Evolutionary conservation across 139 green algal genomes (phyloP).

Genomic region (Picochlorum sp.): DNA sequence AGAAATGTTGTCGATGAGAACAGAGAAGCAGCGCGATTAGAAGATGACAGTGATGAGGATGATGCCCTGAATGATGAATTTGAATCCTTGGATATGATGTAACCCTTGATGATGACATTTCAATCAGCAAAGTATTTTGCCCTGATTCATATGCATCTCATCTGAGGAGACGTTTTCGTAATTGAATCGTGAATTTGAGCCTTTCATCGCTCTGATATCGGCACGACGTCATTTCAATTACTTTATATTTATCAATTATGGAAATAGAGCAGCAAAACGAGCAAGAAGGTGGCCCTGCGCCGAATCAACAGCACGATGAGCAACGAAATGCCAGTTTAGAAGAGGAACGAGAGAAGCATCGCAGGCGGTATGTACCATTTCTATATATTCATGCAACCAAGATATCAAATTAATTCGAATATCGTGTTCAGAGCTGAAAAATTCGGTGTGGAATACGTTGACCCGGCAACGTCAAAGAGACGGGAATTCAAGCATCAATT

Average conservation of each 20-base stretch:
- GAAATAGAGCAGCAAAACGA: slow-evolving; percentile 6
- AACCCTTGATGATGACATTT: background rate
- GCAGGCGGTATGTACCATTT: slow-evolving; percentile 18
- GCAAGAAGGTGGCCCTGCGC: background rate
- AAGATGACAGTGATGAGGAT: slow-evolving; percentile 3
- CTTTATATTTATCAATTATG: background rate
- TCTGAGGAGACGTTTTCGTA: no score
- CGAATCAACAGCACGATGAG: background rate
- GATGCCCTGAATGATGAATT: slow-evolving; percentile 1
- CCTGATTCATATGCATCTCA: no score
- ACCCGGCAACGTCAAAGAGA: slow-evolving; percentile 28
- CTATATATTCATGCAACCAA: background rate
- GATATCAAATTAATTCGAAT: background rate
- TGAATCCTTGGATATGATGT: background rate
- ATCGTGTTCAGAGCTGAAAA: slow-evolving; percentile 42
- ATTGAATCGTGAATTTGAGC: no score
- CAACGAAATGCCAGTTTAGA: slow-evolving; percentile 23
- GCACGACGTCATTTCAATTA: no score
- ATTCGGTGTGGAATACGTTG: slow-evolving; percentile 44
- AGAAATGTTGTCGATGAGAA: slow-evolving; percentile 2
- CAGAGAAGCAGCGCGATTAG: slow-evolving; percentile 1
- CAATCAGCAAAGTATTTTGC: no score
- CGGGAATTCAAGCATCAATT: slow-evolving; percentile 37
- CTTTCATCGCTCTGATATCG: background rate
- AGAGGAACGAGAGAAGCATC: slow-evolving; percentile 49